Percentiles rank a stretch among this genome's conserved stretches.
phyloP scores from a whole-genome alignment of 345 rosid species.

The rapeseed (Brassica napus) region DNA sequence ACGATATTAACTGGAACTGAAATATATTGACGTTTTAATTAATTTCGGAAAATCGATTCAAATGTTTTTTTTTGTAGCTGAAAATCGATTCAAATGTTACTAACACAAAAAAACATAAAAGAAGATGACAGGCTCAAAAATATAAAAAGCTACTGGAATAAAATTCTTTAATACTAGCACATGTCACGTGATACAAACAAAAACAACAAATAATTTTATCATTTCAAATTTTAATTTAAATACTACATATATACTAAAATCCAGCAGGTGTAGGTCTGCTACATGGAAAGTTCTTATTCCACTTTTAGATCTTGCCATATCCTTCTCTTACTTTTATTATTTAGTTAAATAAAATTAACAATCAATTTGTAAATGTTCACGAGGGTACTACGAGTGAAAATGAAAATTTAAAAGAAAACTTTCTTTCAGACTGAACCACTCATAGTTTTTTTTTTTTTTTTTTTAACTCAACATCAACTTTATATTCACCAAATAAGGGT shows the following conservation, averaged over 20 bases:
- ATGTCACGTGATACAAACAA: neutral
- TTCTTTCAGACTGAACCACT: slow-evolving; percentile 28
- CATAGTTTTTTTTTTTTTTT: slow-evolving; percentile 17
- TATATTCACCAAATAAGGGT: neutral
- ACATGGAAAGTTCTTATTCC: slow-evolving; percentile 39
- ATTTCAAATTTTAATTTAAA: slow-evolving; percentile 17
- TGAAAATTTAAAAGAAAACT: slow-evolving; percentile 4
- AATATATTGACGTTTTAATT: neutral
- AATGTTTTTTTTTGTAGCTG: neutral
- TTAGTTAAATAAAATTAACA: neutral
- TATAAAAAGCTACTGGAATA: neutral
- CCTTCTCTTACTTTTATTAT: slow-evolving; percentile 21
- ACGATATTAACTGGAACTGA: neutral
- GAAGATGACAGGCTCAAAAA: neutral
- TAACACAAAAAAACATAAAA: neutral
- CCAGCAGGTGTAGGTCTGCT: slow-evolving; percentile 34
- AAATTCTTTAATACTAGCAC: neutral
- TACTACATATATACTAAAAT: slow-evolving; percentile 22
- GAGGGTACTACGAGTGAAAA: slow-evolving; percentile 18
- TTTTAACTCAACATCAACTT: neutral
- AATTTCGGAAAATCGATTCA: neutral
- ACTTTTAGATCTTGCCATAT: slow-evolving; percentile 33
- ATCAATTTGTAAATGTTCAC: neutral
- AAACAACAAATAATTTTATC: slow-evolving; percentile 14
- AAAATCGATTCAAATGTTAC: slow-evolving; percentile 1